phyloP scores from a whole-genome alignment of 306 rosid species.

The Rosa lucieae region DNA sequence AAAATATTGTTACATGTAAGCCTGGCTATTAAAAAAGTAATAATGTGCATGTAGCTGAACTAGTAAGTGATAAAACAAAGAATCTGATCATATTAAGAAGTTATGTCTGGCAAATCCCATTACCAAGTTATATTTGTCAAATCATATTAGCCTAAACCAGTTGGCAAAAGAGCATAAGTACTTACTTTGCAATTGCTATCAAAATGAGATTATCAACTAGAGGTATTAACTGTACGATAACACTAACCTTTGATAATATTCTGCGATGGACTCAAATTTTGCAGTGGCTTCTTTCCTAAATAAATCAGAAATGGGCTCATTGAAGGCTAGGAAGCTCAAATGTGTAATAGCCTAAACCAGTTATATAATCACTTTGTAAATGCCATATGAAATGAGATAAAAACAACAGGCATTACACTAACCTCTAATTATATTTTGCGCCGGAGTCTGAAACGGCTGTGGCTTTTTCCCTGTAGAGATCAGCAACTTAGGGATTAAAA shows the following conservation, averaged over 20 bases:
- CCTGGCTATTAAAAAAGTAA: neutral
- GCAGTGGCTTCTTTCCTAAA: slow-evolving; percentile 21
- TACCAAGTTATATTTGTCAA: neutral
- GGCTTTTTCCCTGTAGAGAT: slow-evolving; percentile 21
- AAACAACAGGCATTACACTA: neutral
- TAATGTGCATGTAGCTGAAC: neutral
- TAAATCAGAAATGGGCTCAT: neutral
- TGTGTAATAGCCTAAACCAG: neutral
- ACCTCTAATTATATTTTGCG: slow-evolving; percentile 71
- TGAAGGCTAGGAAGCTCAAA: neutral
- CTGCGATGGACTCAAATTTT: slow-evolving; percentile 73
- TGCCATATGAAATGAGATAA: neutral
- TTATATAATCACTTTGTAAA: neutral
- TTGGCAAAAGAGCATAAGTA: neutral
- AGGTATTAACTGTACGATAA: neutral
- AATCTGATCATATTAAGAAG: neutral
- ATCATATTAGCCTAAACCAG: neutral
- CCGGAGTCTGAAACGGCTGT: slow-evolving; percentile 58
- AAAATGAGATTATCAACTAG: neutral
- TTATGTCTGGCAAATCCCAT: neutral
- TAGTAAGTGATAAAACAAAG: neutral
- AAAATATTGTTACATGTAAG: slow-evolving; percentile 27
- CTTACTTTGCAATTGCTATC: neutral
- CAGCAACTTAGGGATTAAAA: neutral
- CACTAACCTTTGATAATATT: slow-evolving; percentile 64